Conservation (phyloP, 2,329 filamentous ascomycete genomes). For the Emmonsiellopsis sp. region DNA sequence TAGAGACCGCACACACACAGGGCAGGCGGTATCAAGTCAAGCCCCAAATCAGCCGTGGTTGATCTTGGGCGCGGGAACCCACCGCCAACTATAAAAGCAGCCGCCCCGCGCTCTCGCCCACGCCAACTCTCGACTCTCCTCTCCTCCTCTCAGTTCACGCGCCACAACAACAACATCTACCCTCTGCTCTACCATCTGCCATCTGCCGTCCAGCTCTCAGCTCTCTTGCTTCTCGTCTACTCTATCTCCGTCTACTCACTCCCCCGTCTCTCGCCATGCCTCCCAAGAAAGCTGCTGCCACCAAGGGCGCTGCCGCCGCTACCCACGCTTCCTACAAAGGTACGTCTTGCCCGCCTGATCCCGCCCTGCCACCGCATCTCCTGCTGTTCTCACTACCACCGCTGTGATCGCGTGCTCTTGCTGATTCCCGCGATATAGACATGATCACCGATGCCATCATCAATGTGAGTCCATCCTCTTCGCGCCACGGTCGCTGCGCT, state of each 20-base stretch:
- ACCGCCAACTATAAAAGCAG: background rate
- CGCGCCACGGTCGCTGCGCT: constrained; percentile 31
- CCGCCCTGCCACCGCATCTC: constrained; percentile 36
- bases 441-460: constrained; percentile 66
- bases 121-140: background rate
- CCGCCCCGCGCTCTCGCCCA: constrained; percentile 1
- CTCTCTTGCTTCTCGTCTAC: constrained; percentile 5
- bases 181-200: background rate
- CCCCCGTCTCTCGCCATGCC: constrained; percentile 42
- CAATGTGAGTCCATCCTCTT: constrained; percentile 52
- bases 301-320: constrained; percentile 47
- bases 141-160: background rate
- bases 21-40: no score
- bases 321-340: constrained; percentile 59
- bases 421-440: constrained; percentile 48
- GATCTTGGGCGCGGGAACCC: background rate
- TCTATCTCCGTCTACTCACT: constrained; percentile 6
- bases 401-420: constrained; percentile 43
- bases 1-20: no score
- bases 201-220: background rate
- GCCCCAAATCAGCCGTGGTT: background rate
- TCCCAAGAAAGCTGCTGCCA: constrained; percentile 51
- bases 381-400: constrained; percentile 24
- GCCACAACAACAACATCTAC: background rate
- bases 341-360: constrained; percentile 38